phyloP scores from a whole-genome alignment of 371 early-diverging fungal species.

The Saksenaea oblongispora region DNA sequence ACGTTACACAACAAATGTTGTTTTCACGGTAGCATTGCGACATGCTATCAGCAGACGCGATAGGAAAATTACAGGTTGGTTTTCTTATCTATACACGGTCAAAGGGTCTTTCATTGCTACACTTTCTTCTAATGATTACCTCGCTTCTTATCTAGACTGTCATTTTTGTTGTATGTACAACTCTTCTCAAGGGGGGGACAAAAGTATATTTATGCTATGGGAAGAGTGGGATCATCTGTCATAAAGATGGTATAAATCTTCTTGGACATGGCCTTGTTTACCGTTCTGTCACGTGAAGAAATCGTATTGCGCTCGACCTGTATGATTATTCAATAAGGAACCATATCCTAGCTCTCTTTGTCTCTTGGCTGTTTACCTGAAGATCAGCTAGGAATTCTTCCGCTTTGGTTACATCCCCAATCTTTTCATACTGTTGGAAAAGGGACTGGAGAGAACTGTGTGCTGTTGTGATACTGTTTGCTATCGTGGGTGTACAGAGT shows the following conservation, averaged over 20 bases:
- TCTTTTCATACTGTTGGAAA: constrained; percentile 52
- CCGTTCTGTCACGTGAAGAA: constrained; percentile 24
- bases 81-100: too few species aligned
- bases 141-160: too few species aligned
- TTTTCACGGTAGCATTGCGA: too few species aligned
- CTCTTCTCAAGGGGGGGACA: too few species aligned
- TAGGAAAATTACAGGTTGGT: too few species aligned
- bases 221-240: constrained; percentile 44
- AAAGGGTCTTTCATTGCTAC: too few species aligned
- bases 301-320: constrained; percentile 39
- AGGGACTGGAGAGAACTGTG: constrained; percentile 63
- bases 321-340: not conserved
- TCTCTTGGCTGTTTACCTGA: constrained; percentile 32
- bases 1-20: too few species aligned
- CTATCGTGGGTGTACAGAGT: constrained; percentile 56
- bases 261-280: constrained; percentile 55
- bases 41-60: too few species aligned
- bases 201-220: constrained; percentile 23
- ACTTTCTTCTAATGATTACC: too few species aligned
- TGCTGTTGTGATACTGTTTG: constrained; percentile 51
- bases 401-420: constrained; percentile 8
- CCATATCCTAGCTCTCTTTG: not conserved
- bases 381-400: constrained; percentile 54
- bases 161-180: too few species aligned
- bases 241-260: constrained; percentile 58